Evolutionary conservation across 768 basidiomycete species (phyloP).

Genomic region (Neoboletus magnificus): DNA sequence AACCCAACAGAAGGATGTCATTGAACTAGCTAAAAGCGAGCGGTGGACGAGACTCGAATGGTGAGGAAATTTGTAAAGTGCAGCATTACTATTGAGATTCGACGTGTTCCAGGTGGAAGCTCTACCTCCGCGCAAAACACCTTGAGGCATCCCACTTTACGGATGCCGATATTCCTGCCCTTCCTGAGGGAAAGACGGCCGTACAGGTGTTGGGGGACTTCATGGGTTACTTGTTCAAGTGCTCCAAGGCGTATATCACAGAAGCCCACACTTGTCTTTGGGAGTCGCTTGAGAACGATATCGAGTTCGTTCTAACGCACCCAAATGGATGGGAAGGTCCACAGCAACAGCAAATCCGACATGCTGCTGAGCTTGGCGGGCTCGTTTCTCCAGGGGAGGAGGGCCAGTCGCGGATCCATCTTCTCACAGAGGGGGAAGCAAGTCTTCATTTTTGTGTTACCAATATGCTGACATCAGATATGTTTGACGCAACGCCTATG

Average conservation of each 20-base stretch:
- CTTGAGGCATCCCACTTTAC: conserved; percentile 22
- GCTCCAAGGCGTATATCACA: conserved; percentile 42
- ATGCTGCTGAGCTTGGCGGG: conserved; percentile 47
- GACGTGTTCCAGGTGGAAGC: conserved; percentile 27
- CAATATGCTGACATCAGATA: conserved; percentile 38
- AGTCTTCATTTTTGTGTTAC: conserved; percentile 50
- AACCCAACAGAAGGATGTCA: conserved; percentile 31
- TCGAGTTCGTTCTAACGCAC: conserved; percentile 53
- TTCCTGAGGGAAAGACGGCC: conserved; percentile 10
- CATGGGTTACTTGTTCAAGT: conserved; percentile 40
- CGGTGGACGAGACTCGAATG: conserved; percentile 43
- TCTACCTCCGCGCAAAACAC: conserved; percentile 34
- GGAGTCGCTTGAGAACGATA: conserved; percentile 38
- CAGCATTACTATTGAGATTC: not conserved
- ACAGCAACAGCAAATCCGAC: conserved; percentile 54
- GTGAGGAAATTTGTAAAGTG: conserved; percentile 13
- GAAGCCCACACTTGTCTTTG: conserved; percentile 43
- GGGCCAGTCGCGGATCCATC: conserved; percentile 42
- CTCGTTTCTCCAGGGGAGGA: conserved; percentile 41
- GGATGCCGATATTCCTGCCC: conserved; percentile 16
- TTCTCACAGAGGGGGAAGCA: conserved; percentile 63
- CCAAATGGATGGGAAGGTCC: conserved; percentile 63
- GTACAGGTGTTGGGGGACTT: conserved; percentile 37
- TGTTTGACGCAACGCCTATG: conserved; percentile 7
- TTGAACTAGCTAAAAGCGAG: conserved; percentile 35